Base-by-base conservation (phyloP, 1,139 yeast genomes). In the Candida pseudoviswanathii region DNA sequence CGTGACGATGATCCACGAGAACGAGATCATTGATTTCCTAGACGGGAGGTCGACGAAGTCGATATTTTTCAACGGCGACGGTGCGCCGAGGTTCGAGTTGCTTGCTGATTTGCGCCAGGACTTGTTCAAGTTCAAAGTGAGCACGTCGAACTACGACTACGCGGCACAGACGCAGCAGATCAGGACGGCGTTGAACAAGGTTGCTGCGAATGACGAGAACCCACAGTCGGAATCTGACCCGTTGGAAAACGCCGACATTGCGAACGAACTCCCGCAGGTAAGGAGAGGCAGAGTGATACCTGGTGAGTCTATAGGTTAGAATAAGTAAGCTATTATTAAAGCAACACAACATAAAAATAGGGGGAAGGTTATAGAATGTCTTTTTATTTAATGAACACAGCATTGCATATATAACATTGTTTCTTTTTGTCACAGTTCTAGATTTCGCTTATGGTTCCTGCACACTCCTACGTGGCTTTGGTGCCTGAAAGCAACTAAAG, bases 1-100 rank as follows among this genome's bases (percentile, higher is more conserved):
- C n/a, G 38, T 62, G 3, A 73, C 79, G 2, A 56, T 51, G 4
- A 57, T 66, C 29, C 80, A 75, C 53, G 65, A 60, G 40, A 37
- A 53, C 8, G 78, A 75, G 51, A 61, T 70, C 53, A 46, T 51
- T 24, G 44, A 52, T 16, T 46, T 68, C 10, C 46, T 62, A 4
- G 52, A 51, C 3, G 59, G 55, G 2, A 47, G 55, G 21, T 51
- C 70, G 8, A 42, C 51, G 3, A 38, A 44, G 44, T 30, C 44
- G 21, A 31, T 51, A 4, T 43, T 43, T 55, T 56, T 64, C 24
- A 53, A 58, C 16, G 48, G 52, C 1, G 48, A 53, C 1, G 57
- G 48, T n/a, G 30, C 50, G 2, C 41, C 55, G 25, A 51, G 43
- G 21, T 45, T 45, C 22, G 36, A 45, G 24, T 59, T 59, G 8